Evolutionary conservation across 306 rosid species (phyloP), one percentile per base, ranked within the genome.

Genomic region (Cyclanthera cordifolia): DNA sequence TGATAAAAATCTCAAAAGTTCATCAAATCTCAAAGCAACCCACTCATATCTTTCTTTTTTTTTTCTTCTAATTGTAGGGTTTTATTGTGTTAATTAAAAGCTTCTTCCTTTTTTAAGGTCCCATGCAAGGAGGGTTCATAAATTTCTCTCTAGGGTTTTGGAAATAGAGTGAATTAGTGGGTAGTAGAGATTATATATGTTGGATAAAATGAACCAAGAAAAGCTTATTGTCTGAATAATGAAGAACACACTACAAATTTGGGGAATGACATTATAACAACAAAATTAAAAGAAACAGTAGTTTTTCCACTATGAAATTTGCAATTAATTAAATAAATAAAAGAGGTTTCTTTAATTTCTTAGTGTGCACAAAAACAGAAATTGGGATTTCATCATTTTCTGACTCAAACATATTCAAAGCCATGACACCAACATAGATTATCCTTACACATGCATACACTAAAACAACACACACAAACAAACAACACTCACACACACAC

Each of bases 401-500:
- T 25, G 63, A 56, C 8, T 4, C 19, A 56, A 56, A 56, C 41
- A 56, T 5, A 56, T 56, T 56, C 10, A 56, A 54, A 56, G 13
- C 34, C 60, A 23, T 16, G 60, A 54, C 60, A 54, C 34, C 6
- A 11, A 56, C 61, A 12, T 8, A 56, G 6, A 56, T 48, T 48
- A 19, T 4, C 63, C 30, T 21, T 4, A 27, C 17, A 53, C 61
- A 55, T 55, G 61, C 61, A 55, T 25, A 27, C 67, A 6, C 46
- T 34, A 75, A 67, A 54, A 69, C 67, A 43, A 43, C 50, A 72
- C 59, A 65, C 68, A 43, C 1, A 74, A 45, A 68, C 0, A n/a
- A 69, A 73, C 8, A 34, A 34, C 9, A 1, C 8, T 6, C 3
- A 34, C 9, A 34, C 3, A 34, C 1, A 34, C 7, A 6, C 5